Percentiles rank a stretch among this genome's conserved stretches.
Evolutionary conservation across 768 basidiomycete genomes (phyloP).

Genomic region (Podaxis sp.): DNA sequence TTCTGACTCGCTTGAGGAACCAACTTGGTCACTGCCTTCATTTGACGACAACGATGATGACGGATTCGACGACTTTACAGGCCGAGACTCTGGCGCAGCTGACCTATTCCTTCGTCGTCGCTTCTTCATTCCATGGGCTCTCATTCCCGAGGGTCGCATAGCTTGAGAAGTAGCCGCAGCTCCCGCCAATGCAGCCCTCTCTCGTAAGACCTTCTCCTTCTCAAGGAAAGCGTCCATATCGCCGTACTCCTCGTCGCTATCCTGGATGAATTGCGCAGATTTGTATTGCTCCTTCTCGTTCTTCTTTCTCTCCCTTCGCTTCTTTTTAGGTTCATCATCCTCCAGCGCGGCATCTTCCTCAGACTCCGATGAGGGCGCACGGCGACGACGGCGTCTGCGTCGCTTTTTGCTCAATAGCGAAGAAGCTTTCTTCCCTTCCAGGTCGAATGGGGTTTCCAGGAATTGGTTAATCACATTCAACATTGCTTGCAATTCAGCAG

Average conservation of each 20-base stretch:
- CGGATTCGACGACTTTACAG: neutral
- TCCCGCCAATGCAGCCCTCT: conserved; percentile 43
- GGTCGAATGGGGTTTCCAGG: conserved; percentile 77
- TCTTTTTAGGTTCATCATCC: conserved; percentile 43
- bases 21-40: neutral
- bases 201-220: conserved; percentile 64
- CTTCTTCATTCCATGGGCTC: conserved; percentile 50
- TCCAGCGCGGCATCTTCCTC: conserved; percentile 40
- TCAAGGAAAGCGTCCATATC: conserved; percentile 83
- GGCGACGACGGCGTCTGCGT: conserved; percentile 45
- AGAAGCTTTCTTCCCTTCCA: conserved; percentile 73
- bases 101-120: conserved; percentile 42
- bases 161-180: conserved; percentile 23
- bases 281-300: conserved; percentile 69
- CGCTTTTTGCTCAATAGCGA: conserved; percentile 70
- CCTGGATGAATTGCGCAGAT: conserved; percentile 88
- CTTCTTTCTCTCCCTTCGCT: conserved; percentile 63
- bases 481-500: conserved; percentile 65
- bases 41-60: neutral
- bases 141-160: conserved; percentile 51
- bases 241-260: conserved; percentile 83
- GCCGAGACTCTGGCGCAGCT: neutral
- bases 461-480: conserved; percentile 82
- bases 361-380: conserved; percentile 45
- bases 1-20: conserved; percentile 1